A percentile compares a stretch with the other conserved stretches of the same genome.
phyloP scores from a whole-genome alignment of 805 yeast species.

The Yarrowia keelungensis region DNA sequence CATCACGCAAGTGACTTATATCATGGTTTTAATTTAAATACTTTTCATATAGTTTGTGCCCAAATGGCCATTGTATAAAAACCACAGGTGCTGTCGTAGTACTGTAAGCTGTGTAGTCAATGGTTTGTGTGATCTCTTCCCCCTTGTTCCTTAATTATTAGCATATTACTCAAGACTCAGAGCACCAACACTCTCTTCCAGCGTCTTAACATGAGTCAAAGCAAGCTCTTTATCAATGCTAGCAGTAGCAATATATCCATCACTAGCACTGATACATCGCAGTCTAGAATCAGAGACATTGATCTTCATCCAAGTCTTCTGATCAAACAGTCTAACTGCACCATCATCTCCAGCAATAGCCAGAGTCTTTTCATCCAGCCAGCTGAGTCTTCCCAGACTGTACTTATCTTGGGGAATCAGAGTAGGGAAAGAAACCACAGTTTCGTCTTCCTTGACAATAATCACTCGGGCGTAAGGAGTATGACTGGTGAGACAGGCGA shows the following conservation, averaged over 20 bases:
- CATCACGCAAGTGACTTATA: too few species aligned
- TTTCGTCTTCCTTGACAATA: conserved; percentile 2
- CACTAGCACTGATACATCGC: conserved; percentile 7
- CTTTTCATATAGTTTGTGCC: too few species aligned
- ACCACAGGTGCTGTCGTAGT: too few species aligned
- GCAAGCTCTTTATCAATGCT: conserved; percentile 26
- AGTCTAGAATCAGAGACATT: conserved; percentile 3
- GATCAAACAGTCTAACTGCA: conserved; percentile 5
- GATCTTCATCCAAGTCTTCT: conserved; percentile 1
- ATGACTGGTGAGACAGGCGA: conserved; percentile 20
- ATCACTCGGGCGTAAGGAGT: conserved; percentile 28
- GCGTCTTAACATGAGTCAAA: neutral
- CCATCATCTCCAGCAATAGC: conserved; percentile 36
- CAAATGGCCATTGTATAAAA: too few species aligned
- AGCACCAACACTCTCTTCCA: neutral
- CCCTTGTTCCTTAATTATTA: too few species aligned
- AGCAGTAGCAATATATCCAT: neutral
- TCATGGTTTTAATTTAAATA: too few species aligned
- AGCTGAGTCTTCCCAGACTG: conserved; percentile 20
- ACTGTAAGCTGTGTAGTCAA: too few species aligned
- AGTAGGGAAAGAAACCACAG: conserved; percentile 15
- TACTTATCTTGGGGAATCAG: conserved; percentile 34
- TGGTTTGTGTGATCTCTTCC: too few species aligned
- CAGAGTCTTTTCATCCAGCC: conserved; percentile 3
- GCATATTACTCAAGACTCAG: too few species aligned